Percentiles rank a stretch among this genome's conserved stretches.
phyloP scores from a whole-genome alignment of 176 grass and related monocot genomes.

The Bolboschoenus planiculmis region DNA sequence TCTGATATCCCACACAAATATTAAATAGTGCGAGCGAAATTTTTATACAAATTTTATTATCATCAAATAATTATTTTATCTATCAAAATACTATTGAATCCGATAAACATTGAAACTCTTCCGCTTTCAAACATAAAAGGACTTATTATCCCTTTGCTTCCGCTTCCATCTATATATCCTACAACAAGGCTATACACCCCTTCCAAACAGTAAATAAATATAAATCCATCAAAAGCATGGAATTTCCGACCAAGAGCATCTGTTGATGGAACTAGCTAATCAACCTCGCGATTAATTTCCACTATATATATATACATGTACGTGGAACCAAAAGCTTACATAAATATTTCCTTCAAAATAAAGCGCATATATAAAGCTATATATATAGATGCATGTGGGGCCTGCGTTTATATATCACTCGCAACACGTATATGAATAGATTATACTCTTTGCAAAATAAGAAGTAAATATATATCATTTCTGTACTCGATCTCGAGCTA shows the following conservation, averaged over 20 bases:
- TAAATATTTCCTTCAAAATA: not conserved
- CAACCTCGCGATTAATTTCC: not conserved
- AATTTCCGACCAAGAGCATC: conserved; percentile 6
- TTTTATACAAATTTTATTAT: too few relatives aligned
- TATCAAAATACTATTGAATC: too few relatives aligned
- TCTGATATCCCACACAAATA: too few relatives aligned
- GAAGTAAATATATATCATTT: not conserved
- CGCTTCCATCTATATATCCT: too few relatives aligned
- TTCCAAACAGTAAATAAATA: not conserved
- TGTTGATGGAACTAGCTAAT: not conserved
- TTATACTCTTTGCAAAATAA: not conserved
- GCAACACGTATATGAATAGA: not conserved
- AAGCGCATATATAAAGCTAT: too few relatives aligned
- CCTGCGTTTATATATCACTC: not conserved
- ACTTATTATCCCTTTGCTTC: too few relatives aligned
- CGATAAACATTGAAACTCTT: too few relatives aligned
- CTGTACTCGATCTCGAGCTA: too few relatives aligned
- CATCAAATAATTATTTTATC: too few relatives aligned
- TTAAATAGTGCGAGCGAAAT: too few relatives aligned
- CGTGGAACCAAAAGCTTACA: not conserved
- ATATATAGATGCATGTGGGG: not conserved
- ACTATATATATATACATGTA: too few relatives aligned
- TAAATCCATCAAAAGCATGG: not conserved
- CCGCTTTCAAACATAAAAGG: too few relatives aligned
- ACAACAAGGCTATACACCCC: not conserved